Evolutionary conservation across 345 rosid genomes (phyloP).

Genomic region (Brassica nigra): DNA sequence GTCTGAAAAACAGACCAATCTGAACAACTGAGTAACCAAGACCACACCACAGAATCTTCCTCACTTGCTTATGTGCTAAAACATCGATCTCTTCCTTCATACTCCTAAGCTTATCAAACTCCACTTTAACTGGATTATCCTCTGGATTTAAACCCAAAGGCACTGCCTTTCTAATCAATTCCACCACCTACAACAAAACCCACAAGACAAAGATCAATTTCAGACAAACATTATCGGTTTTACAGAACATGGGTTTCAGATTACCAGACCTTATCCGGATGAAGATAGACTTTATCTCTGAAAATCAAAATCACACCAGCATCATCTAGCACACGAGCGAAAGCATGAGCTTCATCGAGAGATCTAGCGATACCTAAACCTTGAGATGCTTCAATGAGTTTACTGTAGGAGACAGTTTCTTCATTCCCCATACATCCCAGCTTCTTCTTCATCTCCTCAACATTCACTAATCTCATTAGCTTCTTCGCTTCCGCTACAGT

Average conservation of each 20-base stretch:
- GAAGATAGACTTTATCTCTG: constrained; percentile 79
- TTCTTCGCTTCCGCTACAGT: constrained; percentile 70
- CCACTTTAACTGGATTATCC: constrained; percentile 62
- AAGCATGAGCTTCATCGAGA: constrained; percentile 60
- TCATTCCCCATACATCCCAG: constrained; percentile 64
- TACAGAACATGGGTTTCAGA: background rate
- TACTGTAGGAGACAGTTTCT: constrained; percentile 58
- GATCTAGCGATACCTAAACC: constrained; percentile 67
- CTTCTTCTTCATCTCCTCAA: constrained; percentile 65
- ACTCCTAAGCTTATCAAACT: constrained; percentile 63
- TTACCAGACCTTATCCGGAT: constrained; percentile 69
- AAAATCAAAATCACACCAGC: constrained; percentile 86
- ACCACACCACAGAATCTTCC: constrained; percentile 71
- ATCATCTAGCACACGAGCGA: constrained; percentile 76
- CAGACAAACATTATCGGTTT: background rate
- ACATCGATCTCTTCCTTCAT: constrained; percentile 86
- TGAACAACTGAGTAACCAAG: constrained; percentile 58
- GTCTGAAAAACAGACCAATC: constrained; percentile 66
- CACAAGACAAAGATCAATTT: background rate
- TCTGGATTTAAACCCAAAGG: constrained; percentile 74
- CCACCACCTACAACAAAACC: constrained; percentile 63
- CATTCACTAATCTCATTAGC: constrained; percentile 82
- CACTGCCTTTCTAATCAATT: constrained; percentile 75
- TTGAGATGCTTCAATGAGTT: constrained; percentile 58
- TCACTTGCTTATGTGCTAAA: constrained; percentile 86